These are phyloP conservation scores for Beauveria scarabaeidicola DNA, from an alignment of 2,329 filamentous ascomycete species.

Conservation along the genomic window DNA sequence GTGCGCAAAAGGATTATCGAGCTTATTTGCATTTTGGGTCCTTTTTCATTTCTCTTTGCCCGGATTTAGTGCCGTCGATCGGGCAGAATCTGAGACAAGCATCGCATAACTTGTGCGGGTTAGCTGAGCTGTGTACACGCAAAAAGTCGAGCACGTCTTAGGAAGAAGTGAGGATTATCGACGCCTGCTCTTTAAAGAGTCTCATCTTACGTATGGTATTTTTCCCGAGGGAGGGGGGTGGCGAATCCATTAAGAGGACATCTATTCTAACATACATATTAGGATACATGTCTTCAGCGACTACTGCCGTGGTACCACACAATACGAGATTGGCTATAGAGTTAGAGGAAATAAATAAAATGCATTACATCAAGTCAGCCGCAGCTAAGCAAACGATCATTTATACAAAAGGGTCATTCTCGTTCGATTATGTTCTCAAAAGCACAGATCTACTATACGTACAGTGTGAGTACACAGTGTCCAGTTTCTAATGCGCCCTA, in stretches of 20 bases:
- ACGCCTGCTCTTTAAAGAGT: background rate
- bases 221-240: background rate
- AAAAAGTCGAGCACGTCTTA: background rate
- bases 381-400: too few relatives aligned
- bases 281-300: too few relatives aligned
- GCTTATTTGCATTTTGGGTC: background rate
- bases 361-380: too few relatives aligned
- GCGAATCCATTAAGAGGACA: too few relatives aligned
- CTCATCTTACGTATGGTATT: background rate
- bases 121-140: background rate
- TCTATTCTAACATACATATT: too few relatives aligned
- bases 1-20: too few relatives aligned
- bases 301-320: too few relatives aligned
- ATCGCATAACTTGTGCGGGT: background rate
- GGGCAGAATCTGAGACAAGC: background rate
- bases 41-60: background rate
- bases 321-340: too few relatives aligned
- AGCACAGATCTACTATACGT: background rate
- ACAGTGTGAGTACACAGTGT: background rate
- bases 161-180: background rate
- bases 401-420: too few relatives aligned
- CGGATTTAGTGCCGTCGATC: background rate
- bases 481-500: background rate
- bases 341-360: too few relatives aligned
- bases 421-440: too few relatives aligned